A percentile compares a stretch with the other conserved stretches of the same genome.
These are phyloP conservation scores for Nelumbo lutea DNA, from an alignment of 164 flowering plant species.

Conservation along the genomic window DNA sequence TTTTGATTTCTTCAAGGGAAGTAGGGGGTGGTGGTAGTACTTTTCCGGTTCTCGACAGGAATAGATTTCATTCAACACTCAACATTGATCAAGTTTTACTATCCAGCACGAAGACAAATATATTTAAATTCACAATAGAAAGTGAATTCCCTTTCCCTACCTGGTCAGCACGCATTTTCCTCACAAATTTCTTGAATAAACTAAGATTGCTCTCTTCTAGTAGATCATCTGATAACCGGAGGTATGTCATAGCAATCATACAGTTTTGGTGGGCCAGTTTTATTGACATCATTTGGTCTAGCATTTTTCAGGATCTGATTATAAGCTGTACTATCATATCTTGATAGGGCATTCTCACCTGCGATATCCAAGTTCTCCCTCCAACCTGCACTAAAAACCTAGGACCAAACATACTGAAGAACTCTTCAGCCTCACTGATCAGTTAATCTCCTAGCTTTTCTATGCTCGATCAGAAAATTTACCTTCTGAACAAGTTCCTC, in stretches of 20 bases:
- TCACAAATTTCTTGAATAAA: conserved; percentile 58
- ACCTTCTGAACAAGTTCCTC: conserved; percentile 91
- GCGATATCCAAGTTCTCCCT: conserved; percentile 64
- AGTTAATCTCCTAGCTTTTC: too few relatives aligned
- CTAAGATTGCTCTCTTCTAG: conserved; percentile 38
- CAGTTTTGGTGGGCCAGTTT: conserved; percentile 42
- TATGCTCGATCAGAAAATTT: conserved; percentile 12
- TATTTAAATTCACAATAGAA: too few relatives aligned
- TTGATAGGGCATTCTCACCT: conserved; percentile 81
- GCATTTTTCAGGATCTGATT: conserved; percentile 75
- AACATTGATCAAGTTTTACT: background rate
- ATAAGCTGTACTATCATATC: conserved; percentile 56
- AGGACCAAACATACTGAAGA: conserved; percentile 7
- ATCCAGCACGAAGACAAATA: background rate
- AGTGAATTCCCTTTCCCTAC: too few relatives aligned
- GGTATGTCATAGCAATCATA: conserved; percentile 67
- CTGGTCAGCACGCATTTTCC: conserved; percentile 83
- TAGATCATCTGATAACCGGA: conserved; percentile 54
- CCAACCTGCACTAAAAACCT: conserved; percentile 80
- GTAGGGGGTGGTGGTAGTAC: conserved; percentile 28
- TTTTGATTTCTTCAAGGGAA: conserved; percentile 50
- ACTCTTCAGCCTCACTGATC: background rate
- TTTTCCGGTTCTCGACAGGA: conserved; percentile 42
- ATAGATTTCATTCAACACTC: conserved; percentile 2
- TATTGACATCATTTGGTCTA: conserved; percentile 69